phyloP scores from a whole-genome alignment of 2,329 filamentous ascomycete species.

The Aureobasidium musti region DNA sequence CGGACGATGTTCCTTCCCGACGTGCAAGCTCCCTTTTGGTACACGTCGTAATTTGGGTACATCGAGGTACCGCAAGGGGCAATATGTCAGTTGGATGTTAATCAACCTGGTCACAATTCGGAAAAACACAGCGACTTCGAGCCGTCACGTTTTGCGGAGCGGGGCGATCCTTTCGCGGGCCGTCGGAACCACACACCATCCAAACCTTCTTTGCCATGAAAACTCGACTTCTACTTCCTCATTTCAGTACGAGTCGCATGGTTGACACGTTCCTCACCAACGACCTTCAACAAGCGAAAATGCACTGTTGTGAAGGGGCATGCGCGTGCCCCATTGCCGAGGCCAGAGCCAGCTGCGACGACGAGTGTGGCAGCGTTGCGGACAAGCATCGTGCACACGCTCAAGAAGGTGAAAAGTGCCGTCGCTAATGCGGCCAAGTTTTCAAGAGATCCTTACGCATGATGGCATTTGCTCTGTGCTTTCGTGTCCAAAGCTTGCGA shows the following conservation, averaged over 20 bases:
- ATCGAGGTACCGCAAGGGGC: slow-evolving; percentile 2
- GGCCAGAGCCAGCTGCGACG: background rate
- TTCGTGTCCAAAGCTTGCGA: background rate
- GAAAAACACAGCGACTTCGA: background rate
- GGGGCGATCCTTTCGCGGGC: slow-evolving; percentile 25
- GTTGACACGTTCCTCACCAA: background rate
- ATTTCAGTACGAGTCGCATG: background rate
- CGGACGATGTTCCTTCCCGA: background rate
- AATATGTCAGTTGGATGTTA: slow-evolving; percentile 13
- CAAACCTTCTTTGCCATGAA: background rate
- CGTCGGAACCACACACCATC: slow-evolving; percentile 9
- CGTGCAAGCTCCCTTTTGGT: background rate
- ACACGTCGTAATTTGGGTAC: background rate
- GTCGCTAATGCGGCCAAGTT: slow-evolving; percentile 25
- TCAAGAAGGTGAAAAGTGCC: slow-evolving; percentile 13
- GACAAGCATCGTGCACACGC: slow-evolving; percentile 6
- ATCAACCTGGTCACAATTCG: slow-evolving; percentile 2
- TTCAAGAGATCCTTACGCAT: background rate
- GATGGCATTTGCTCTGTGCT: slow-evolving; percentile 8
- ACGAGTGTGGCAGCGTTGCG: background rate
- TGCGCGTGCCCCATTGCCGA: background rate
- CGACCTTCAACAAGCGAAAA: background rate
- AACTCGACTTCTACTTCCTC: slow-evolving; percentile 8
- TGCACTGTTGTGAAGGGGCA: background rate
- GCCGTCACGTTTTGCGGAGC: slow-evolving; percentile 23